Percentiles rank a stretch among this genome's conserved stretches.
phyloP scores from a whole-genome alignment of 176 grass and related monocot species.

The Luzula sylvatica region DNA sequence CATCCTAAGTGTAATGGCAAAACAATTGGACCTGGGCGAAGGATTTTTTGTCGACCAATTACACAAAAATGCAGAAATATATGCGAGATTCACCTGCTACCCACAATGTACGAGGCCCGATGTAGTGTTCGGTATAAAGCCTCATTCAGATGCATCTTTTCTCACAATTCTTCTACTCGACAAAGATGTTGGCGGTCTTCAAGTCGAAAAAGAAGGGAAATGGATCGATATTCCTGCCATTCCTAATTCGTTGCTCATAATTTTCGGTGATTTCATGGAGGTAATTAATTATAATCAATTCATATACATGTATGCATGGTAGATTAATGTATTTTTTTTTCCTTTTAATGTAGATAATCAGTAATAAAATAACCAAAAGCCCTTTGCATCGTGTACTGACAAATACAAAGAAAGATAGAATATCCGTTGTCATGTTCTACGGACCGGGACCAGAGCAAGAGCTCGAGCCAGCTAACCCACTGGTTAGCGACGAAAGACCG shows the following conservation, averaged over 20 bases:
- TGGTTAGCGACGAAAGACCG: conserved; percentile 22
- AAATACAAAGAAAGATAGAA: conserved; percentile 22
- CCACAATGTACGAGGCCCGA: conserved; percentile 34
- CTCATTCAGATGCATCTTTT: conserved; percentile 33
- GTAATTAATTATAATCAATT: conserved; percentile 4
- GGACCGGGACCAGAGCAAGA: conserved; percentile 17
- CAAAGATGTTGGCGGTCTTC: conserved; percentile 26
- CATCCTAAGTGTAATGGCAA: conserved; percentile 18
- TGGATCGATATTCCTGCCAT: conserved; percentile 42
- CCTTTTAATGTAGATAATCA: conserved; percentile 37
- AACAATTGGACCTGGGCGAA: conserved; percentile 17
- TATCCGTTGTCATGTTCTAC: conserved; percentile 43
- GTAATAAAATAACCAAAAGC: conserved; percentile 36
- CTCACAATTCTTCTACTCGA: conserved; percentile 33
- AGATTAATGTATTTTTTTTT: background rate
- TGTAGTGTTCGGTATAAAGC: conserved; percentile 37
- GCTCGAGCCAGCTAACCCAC: conserved; percentile 21
- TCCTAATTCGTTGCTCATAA: conserved; percentile 29
- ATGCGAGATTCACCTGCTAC: conserved; percentile 36
- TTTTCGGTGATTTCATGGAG: conserved; percentile 34
- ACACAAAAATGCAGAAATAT: background rate
- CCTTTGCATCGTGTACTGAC: conserved; percentile 37
- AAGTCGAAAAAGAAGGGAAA: conserved; percentile 14
- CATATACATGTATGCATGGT: too few relatives aligned
- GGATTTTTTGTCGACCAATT: conserved; percentile 14